A percentile compares a stretch with the other conserved stretches of the same genome.
These are phyloP conservation scores for Phytopythium vexans DNA, from an alignment of 352 stramenopile genomes.

Conservation along the genomic window DNA sequence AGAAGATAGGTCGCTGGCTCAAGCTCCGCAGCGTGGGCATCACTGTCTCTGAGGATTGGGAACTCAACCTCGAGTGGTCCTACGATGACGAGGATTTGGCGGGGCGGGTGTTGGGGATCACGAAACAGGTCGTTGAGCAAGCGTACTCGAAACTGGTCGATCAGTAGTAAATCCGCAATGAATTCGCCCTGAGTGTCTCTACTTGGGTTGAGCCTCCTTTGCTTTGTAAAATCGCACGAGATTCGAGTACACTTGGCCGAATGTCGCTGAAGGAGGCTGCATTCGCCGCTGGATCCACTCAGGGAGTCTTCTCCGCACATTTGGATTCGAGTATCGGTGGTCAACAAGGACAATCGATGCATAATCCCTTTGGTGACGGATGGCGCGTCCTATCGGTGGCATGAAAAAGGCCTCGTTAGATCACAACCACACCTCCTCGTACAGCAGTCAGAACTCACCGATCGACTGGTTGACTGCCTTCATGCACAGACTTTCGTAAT, in stretches of 20 bases:
- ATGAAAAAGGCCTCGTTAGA: neutral
- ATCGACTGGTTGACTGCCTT: constrained; percentile 99
- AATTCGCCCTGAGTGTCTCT: neutral
- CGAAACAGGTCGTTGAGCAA: constrained; percentile 69
- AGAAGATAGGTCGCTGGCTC: constrained; percentile 68
- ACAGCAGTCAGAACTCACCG: constrained; percentile 44
- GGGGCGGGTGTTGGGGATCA: constrained; percentile 75
- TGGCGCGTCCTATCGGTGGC: constrained; percentile 79
- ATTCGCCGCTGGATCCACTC: constrained; percentile 83
- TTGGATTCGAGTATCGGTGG: constrained; percentile 84
- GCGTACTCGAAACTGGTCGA: constrained; percentile 55
- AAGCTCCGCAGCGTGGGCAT: constrained; percentile 72
- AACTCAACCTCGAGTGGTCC: constrained; percentile 80
- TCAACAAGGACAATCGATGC: constrained; percentile 96
- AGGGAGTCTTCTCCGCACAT: constrained; percentile 63
- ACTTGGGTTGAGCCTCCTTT: constrained; percentile 24
- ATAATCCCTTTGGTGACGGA: constrained; percentile 98
- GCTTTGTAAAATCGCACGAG: constrained; percentile 77
- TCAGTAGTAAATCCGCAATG: constrained; percentile 6
- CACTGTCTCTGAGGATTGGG: constrained; percentile 68
- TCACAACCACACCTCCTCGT: neutral
- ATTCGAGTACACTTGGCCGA: constrained; percentile 69
- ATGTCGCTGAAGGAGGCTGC: constrained; percentile 46
- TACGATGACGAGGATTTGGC: constrained; percentile 84
- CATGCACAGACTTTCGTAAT: constrained; percentile 99